Evolutionary conservation across 257 asterid genomes (phyloP).

Genomic region (Coffea eugenioides): DNA sequence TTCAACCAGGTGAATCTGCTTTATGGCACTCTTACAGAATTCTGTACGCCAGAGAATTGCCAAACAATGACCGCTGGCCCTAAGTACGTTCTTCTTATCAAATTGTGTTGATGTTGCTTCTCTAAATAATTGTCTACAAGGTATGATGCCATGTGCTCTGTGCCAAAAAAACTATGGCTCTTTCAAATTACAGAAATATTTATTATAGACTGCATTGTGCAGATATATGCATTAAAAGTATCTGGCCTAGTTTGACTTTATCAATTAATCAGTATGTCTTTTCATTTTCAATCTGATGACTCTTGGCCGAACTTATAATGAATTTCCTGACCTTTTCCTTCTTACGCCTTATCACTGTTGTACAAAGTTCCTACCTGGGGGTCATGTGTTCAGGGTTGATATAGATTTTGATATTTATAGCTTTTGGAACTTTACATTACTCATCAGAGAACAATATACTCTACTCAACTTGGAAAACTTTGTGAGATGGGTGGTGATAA

Average conservation of each 20-base stretch:
- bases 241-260: background rate
- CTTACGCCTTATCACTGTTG: background rate
- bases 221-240: background rate
- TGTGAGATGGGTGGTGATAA: background rate
- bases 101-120: background rate
- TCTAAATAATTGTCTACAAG: background rate
- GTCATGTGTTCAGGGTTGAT: background rate
- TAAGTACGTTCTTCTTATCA: conserved; percentile 51
- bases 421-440: background rate
- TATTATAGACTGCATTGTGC: background rate
- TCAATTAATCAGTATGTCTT: background rate
- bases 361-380: background rate
- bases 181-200: background rate
- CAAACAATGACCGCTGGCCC: conserved; percentile 99
- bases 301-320: background rate
- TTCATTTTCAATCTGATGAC: background rate
- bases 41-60: conserved; percentile 88
- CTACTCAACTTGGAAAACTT: background rate
- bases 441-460: background rate
- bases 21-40: conserved; percentile 90
- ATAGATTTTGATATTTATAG: background rate
- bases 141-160: background rate
- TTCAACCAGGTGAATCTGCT: conserved; percentile 96
- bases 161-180: background rate
- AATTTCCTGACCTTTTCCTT: background rate